Base-by-base conservation (phyloP, 2,329 filamentous ascomycete genomes). In the Cercospora sp. region DNA sequence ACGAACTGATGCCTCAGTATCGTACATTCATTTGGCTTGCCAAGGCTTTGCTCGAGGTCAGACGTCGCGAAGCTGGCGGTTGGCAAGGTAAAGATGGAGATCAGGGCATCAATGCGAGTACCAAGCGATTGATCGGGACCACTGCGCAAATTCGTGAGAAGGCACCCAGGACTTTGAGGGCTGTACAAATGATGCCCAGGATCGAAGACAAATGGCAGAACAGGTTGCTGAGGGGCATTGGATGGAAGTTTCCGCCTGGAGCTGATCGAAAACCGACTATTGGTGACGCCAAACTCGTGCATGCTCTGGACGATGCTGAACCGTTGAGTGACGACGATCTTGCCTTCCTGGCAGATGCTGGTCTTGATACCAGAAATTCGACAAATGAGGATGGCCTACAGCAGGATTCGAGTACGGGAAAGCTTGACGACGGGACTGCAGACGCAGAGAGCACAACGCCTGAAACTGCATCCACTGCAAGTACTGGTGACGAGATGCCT, bases 181-280 rank as follows among this genome's bases (percentile, higher is more conserved):
- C 79, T n/a, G 79, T 84, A 66, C 78, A 81, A 72, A 79, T 76
- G 20, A 82, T 84, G 80, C 83, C 83, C 0, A 66, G 67, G 23
- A 70, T 78, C 3, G 65, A 73, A 33, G 77, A 79, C 66, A 60
- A 57, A 20, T 61, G 76, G 69, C 77, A 78, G 69, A 69, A 64
- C 39, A 51, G 60, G 45, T 18, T 69, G 36, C 39, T 70, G 16
- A 48, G 65, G 28, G 30, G 57, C 26, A 65, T 30, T 26, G 62
- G 62, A 20, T 64, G 62, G 62, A 48, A 64, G 51, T 64, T 64
- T 10, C 53, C 51, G 28, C 33, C 62, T 30, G 23, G 16, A 23
- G 26, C 18, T 12, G 23, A 31, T 48, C 33, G 12, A 23, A 3
- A 12, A 16, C 33, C 13, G 9, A 31, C 36, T 13, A 23, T 59